Percentiles rank a stretch among this genome's conserved stretches.
These are phyloP conservation scores for Eragrostis nindensis DNA, from an alignment of 176 grass and related monocot genomes.

Conservation along the genomic window DNA sequence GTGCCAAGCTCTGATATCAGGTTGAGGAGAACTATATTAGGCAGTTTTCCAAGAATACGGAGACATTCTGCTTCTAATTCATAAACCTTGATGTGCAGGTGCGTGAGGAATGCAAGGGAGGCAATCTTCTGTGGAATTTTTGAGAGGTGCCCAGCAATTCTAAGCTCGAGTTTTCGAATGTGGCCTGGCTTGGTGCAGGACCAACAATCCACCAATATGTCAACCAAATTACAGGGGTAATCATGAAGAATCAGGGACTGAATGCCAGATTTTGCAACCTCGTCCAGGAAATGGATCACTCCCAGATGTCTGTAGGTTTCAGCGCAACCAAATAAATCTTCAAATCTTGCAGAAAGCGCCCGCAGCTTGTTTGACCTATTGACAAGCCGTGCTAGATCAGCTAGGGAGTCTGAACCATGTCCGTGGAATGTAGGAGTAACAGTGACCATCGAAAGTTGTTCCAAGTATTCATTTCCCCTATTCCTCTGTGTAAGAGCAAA, in stretches of 20 bases:
- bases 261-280: neutral
- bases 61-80: neutral
- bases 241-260: neutral
- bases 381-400: neutral
- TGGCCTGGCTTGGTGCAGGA: neutral
- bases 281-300: neutral
- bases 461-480: neutral
- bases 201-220: neutral
- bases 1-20: rapidly evolving
- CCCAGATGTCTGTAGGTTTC: no score
- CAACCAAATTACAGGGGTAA: neutral
- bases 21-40: neutral
- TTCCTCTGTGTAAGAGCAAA: neutral
- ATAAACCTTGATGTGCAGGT: neutral
- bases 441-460: neutral
- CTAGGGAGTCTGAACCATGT: neutral
- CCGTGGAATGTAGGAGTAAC: neutral
- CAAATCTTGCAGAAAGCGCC: neutral
- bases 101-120: neutral
- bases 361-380: neutral
- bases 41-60: neutral
- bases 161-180: neutral
- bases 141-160: neutral
- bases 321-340: neutral
- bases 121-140: neutral